Percentiles rank a stretch among this genome's conserved stretches.
Conservation (phyloP, 176 grass and related monocot genomes). For the Phoenix dactylifera region DNA sequence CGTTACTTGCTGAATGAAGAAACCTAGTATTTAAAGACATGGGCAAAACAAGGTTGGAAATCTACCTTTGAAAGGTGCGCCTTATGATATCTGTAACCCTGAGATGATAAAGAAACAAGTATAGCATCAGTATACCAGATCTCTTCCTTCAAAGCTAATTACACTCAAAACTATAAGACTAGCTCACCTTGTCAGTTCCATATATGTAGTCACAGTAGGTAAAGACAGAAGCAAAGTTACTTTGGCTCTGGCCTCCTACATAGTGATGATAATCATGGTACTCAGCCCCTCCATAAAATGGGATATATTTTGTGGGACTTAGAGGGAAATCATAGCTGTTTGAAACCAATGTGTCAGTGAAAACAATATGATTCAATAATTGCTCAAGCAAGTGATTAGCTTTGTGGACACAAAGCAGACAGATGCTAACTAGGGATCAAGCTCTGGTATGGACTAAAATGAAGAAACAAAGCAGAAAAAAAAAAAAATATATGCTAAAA, state of each 20-base stretch:
- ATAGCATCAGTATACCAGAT: neutral
- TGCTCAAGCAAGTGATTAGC: too few species aligned
- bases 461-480: too few species aligned
- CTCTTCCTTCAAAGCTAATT: neutral
- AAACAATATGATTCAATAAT: neutral
- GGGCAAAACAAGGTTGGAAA: neutral
- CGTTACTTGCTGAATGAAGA: too few species aligned
- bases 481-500: too few species aligned
- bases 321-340: constrained; percentile 92
- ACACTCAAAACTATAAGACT: constrained; percentile 11
- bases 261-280: constrained; percentile 99
- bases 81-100: constrained; percentile 90
- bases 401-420: too few species aligned
- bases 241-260: constrained; percentile 78
- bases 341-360: neutral
- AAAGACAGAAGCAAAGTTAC: constrained; percentile 92
- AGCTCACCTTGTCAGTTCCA: constrained; percentile 75
- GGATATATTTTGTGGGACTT: constrained; percentile 73
- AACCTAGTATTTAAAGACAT: too few species aligned
- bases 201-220: constrained; percentile 95
- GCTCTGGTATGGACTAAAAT: too few species aligned
- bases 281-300: constrained; percentile 89
- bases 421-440: too few species aligned
- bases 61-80: constrained; percentile 65
- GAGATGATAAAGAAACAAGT: constrained; percentile 28